Base-by-base conservation (phyloP, 2,329 filamentous ascomycete genomes). In the Pyrenophora seminiperda region DNA sequence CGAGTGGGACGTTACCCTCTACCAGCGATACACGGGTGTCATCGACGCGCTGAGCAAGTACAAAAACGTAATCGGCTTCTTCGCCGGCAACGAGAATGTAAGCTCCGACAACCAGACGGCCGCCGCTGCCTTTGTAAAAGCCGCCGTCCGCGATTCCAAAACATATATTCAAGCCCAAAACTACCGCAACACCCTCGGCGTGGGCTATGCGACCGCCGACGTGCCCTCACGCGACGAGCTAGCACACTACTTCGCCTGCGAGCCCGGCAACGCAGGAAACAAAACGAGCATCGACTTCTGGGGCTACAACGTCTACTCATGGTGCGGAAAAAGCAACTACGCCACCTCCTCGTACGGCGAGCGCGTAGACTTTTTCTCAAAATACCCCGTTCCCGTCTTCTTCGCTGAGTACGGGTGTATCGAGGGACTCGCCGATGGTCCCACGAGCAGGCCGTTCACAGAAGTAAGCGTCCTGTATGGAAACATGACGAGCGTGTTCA, bases 261-360 rank as follows among this genome's bases (percentile, higher is more conserved):
- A 92, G 55, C 72, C 79, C 7, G 59, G 58, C 11, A 59, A 67
- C 34, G 20, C 50, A 2, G 67, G 67, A 9, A 72, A 71, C 44
- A 77, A 79, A 6, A 77, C 77, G 65, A 75, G 87, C 52, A 96
- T 97, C 60, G 94, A 99, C 76, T 97, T 94, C 81, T 97, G 92
- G 90, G 94, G 94, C 50, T 97, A 97, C 87, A 99, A 99, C 80
- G 96, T 97, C 76, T 99, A 97, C 83, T 95, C 92, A 36, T 99
- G 94, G 94, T 99, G 94, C 73, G 94, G 93, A 60, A 74, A 91
- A 64, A 95, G 89, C 72, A 84, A 79, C 68, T 94, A 88, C 77
- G 67, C 79, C 24, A 69, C 79, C 43, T 97, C 94, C 0, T 90
- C 90, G 33, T 99, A 94, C 76, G 80, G 86, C 59, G 81, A 85